Evolutionary conservation across 2,329 filamentous ascomycete genomes (phyloP).

Genomic region (Xylariaceae sp.): DNA sequence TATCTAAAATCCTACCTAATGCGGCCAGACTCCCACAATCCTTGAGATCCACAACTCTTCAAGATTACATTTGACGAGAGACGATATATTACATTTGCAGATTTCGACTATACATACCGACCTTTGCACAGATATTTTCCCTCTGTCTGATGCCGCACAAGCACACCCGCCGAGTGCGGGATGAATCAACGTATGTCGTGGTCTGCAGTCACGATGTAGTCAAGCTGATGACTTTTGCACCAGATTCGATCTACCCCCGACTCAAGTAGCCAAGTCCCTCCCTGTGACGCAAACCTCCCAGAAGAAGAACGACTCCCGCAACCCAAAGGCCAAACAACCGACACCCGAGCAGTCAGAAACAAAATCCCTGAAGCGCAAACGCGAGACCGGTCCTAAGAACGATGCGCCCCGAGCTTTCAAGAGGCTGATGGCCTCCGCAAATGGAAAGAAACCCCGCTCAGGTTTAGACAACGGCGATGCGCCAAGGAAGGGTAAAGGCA

Average conservation of each 20-base stretch:
- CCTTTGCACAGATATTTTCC: no score
- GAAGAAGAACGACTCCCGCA: slow-evolving; percentile 24
- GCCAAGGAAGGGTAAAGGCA: slow-evolving; percentile 30
- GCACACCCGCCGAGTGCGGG: slow-evolving; percentile 65
- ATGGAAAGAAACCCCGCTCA: slow-evolving; percentile 55
- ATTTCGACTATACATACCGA: no score
- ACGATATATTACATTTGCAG: no score
- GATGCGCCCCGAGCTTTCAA: slow-evolving; percentile 88
- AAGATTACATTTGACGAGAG: no score
- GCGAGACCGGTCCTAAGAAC: slow-evolving; percentile 47
- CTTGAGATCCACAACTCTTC: no score
- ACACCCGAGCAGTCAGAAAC: slow-evolving; percentile 20
- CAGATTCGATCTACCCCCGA: slow-evolving; percentile 49
- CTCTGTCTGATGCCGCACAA: slow-evolving; percentile 90
- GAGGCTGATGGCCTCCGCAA: slow-evolving; percentile 73
- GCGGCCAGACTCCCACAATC: no score
- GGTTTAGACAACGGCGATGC: slow-evolving; percentile 69
- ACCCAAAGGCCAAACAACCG: slow-evolving; percentile 22
- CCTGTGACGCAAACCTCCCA: slow-evolving; percentile 38
- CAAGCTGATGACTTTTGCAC: not conserved
- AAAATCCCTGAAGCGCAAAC: slow-evolving; percentile 49
- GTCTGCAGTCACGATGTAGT: slow-evolving; percentile 16
- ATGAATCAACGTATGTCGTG: slow-evolving; percentile 49
- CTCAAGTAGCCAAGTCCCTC: slow-evolving; percentile 48
- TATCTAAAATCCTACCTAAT: no score